These are phyloP conservation scores for Sicyos edulis DNA, from an alignment of 306 rosid species.

Conservation along the genomic window DNA sequence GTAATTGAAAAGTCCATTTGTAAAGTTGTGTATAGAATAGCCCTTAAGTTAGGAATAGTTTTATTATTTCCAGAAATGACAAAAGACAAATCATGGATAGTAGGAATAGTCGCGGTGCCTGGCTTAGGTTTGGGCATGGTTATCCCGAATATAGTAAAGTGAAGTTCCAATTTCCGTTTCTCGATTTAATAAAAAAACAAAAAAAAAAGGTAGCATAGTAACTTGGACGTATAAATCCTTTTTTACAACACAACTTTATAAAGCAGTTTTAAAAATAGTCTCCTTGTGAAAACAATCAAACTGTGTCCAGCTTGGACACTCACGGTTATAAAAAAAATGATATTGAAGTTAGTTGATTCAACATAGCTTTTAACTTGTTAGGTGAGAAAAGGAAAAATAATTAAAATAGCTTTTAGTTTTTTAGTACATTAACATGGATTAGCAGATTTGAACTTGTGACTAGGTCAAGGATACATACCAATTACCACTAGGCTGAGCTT, in stretches of 20 bases:
- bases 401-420: not conserved
- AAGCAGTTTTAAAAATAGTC: not conserved
- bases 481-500: no score
- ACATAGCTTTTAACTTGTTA: slow-evolving; percentile 9
- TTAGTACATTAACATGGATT: no score
- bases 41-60: not conserved
- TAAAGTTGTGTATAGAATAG: not conserved
- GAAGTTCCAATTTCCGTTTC: no score
- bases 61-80: not conserved
- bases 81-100: not conserved
- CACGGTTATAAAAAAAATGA: no score
- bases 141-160: no score
- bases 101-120: not conserved
- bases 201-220: not conserved
- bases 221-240: not conserved
- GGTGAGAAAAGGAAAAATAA: slow-evolving; percentile 1
- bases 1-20: not conserved
- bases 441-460: no score
- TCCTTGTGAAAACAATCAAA: not conserved
- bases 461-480: no score
- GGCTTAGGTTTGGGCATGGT: no score
- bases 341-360: not conserved
- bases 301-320: not conserved
- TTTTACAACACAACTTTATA: not conserved
- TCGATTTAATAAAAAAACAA: no score